Evolutionary conservation across 176 grass and related monocot species (phyloP).

Genomic region (Echinochloa phyllopogon): DNA sequence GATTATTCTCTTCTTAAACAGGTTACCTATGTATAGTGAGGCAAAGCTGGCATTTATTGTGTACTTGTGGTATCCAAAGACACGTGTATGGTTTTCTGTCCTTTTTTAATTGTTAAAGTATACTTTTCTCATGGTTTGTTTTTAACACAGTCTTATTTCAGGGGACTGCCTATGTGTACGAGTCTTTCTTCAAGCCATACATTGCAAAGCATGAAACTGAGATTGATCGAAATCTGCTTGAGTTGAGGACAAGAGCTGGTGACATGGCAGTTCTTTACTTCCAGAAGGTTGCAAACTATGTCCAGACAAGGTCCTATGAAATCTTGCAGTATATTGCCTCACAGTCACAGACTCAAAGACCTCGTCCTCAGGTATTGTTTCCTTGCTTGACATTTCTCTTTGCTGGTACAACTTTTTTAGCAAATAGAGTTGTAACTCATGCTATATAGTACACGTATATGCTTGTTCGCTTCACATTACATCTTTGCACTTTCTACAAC

Average conservation of each 20-base stretch:
- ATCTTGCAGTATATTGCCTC: conserved; percentile 80
- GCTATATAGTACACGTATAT: neutral
- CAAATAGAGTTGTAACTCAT: neutral
- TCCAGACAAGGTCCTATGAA: conserved; percentile 81
- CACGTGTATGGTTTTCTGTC: conserved; percentile 54
- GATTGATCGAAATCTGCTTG: conserved; percentile 79
- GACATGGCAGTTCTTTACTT: conserved; percentile 63
- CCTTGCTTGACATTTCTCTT: conserved; percentile 19
- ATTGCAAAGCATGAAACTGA: conserved; percentile 82
- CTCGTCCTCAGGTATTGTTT: conserved; percentile 47
- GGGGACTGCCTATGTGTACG: conserved; percentile 90
- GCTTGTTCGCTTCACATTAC: neutral
- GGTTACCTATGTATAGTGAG: conserved; percentile 96
- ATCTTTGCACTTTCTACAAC: neutral
- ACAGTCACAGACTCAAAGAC: conserved; percentile 48
- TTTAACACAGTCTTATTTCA: conserved; percentile 48
- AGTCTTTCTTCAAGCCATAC: conserved; percentile 78
- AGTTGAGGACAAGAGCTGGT: conserved; percentile 68
- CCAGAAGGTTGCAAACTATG: conserved; percentile 66
- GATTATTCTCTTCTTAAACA: conserved; percentile 30
- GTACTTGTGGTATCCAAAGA: conserved; percentile 91
- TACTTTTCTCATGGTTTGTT: conserved; percentile 11
- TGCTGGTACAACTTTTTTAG: conserved; percentile 13
- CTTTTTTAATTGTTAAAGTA: conserved; percentile 8
- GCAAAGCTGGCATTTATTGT: conserved; percentile 90